Percentiles rank a stretch among this genome's conserved stretches.
Conservation (phyloP, 2,329 filamentous ascomycete species). For the Aspergillus thermomutatus region DNA sequence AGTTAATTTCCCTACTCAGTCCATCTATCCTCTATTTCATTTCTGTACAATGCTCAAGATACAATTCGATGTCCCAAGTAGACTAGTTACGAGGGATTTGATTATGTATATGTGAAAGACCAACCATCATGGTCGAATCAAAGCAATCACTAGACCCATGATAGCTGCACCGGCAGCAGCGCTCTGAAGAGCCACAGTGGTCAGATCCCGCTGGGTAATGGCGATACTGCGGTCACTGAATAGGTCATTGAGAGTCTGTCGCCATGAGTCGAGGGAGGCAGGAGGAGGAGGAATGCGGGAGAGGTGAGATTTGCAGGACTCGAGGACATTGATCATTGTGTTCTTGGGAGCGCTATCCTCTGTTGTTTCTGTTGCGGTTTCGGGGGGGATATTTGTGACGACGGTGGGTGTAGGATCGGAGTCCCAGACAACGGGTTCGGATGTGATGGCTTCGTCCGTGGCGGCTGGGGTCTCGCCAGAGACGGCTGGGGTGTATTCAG, state of each 20-base stretch:
- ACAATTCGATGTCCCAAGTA: background rate
- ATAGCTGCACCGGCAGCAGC: conserved; percentile 63
- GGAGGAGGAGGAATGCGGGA: conserved; percentile 21
- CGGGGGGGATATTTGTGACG: background rate
- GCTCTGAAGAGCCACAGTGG: conserved; percentile 66
- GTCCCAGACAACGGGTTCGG: conserved; percentile 2
- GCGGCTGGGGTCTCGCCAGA: background rate
- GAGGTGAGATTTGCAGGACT: conserved; percentile 23
- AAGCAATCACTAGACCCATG: conserved; percentile 51
- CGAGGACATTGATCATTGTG: conserved; percentile 3
- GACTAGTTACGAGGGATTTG: background rate
- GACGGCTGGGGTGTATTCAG: background rate
- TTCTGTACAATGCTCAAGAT: conserved; percentile 2
- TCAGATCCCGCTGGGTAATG: conserved; percentile 67
- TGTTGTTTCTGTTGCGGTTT: background rate
- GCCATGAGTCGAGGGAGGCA: conserved; percentile 44
- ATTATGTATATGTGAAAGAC: conserved; percentile 14
- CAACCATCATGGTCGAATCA: conserved; percentile 46
- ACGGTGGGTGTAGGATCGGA: background rate
- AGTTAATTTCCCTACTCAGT: background rate
- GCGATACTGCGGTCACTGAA: conserved; percentile 63
- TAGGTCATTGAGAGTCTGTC: conserved; percentile 53
- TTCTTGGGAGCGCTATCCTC: background rate
- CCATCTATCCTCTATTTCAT: background rate
- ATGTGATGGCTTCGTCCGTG: background rate